Percentiles rank a stretch among this genome's conserved stretches.
These are phyloP conservation scores for Kurtzmaniella quercitrusa DNA, from an alignment of 1,139 yeast species.

Conservation along the genomic window DNA sequence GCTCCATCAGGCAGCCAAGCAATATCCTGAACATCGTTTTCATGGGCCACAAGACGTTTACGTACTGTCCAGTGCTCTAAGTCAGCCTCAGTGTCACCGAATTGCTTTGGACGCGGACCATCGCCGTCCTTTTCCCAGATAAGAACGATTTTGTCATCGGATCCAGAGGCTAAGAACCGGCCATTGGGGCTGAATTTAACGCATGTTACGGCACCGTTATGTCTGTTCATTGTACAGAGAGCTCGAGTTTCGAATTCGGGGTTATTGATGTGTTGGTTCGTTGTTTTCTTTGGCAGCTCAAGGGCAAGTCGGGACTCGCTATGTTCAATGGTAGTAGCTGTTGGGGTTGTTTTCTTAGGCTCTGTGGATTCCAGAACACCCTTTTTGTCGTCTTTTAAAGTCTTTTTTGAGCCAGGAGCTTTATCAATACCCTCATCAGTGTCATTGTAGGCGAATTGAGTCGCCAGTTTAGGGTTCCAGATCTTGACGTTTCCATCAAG, in stretches of 20 bases:
- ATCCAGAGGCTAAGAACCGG: slow-evolving; percentile 84
- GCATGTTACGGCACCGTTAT: slow-evolving; percentile 90
- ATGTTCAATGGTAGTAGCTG: background rate
- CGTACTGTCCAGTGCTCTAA: slow-evolving; percentile 92
- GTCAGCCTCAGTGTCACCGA: slow-evolving; percentile 57
- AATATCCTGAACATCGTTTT: slow-evolving; percentile 93
- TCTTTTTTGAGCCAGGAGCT: background rate
- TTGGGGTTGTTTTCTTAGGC: background rate
- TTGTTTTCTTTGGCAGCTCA: background rate
- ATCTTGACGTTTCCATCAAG: slow-evolving; percentile 89
- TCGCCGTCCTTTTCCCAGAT: slow-evolving; percentile 92
- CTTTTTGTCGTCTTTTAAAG: background rate
- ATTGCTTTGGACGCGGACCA: slow-evolving; percentile 36
- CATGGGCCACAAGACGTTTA: slow-evolving; percentile 90
- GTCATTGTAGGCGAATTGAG: slow-evolving; percentile 20
- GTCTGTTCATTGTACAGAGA: slow-evolving; percentile 76
- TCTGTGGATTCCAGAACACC: background rate
- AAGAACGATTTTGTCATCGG: slow-evolving; percentile 86
- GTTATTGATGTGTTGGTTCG: background rate
- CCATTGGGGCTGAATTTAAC: slow-evolving; percentile 93
- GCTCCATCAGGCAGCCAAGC: slow-evolving; percentile 98
- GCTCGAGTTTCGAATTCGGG: slow-evolving; percentile 32
- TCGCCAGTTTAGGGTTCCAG: slow-evolving; percentile 72
- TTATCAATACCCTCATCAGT: slow-evolving; percentile 5
- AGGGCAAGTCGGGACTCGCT: too few relatives aligned